These are phyloP conservation scores for Kondoa subrosea DNA, from an alignment of 768 basidiomycete genomes.

Conservation along the genomic window DNA sequence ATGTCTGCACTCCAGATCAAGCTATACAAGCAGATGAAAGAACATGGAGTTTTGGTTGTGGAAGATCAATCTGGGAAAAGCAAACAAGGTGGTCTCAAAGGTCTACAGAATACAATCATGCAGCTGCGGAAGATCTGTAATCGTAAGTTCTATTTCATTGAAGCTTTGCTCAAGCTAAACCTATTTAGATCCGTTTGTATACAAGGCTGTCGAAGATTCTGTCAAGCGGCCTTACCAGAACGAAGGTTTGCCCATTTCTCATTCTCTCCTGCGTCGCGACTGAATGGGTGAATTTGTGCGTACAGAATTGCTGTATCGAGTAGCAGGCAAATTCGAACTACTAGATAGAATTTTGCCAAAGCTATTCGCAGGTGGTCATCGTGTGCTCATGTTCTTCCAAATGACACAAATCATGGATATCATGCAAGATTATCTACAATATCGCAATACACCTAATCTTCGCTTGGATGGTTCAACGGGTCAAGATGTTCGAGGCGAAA, in stretches of 20 bases:
- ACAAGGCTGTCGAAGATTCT: conserved; percentile 85
- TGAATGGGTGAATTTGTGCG: neutral
- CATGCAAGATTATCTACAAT: conserved; percentile 48
- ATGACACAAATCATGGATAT: conserved; percentile 96
- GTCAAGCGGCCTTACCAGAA: conserved; percentile 66
- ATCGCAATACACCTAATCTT: conserved; percentile 75
- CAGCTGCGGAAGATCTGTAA: conserved; percentile 93
- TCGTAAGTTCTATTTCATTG: conserved; percentile 31
- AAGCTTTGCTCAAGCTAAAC: conserved; percentile 29
- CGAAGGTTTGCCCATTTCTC: conserved; percentile 38
- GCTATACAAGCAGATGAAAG: conserved; percentile 30
- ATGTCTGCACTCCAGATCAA: conserved; percentile 46
- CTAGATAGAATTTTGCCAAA: conserved; percentile 83
- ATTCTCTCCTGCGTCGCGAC: neutral
- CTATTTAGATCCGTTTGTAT: conserved; percentile 59
- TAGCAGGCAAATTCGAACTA: conserved; percentile 85
- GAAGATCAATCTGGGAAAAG: conserved; percentile 33
- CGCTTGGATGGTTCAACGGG: conserved; percentile 79
- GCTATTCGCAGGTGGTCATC: conserved; percentile 77
- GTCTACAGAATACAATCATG: conserved; percentile 87
- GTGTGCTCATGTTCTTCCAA: conserved; percentile 98
- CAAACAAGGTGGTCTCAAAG: conserved; percentile 65
- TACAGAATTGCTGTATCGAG: conserved; percentile 42
- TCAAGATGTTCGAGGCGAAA: conserved; percentile 60
- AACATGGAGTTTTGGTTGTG: conserved; percentile 59